These are phyloP conservation scores for Alternaria tenuissima DNA, from an alignment of 2,329 filamentous ascomycete species.

Conservation along the genomic window DNA sequence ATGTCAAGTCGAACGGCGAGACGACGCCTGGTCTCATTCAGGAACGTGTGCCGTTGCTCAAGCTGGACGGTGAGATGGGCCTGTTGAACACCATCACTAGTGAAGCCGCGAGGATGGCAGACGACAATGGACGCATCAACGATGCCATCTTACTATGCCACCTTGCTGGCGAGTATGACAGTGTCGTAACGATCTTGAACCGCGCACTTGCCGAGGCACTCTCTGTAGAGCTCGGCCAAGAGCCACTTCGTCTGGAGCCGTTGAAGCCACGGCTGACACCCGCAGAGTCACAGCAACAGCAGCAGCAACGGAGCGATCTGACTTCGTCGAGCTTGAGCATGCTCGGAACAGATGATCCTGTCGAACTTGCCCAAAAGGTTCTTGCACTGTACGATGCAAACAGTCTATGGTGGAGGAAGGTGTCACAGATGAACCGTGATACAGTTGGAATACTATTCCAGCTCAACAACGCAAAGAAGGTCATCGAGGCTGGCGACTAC, in stretches of 20 bases:
- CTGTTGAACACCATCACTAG: slow-evolving; percentile 92
- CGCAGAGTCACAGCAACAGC: slow-evolving; percentile 43
- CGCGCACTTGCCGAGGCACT: slow-evolving; percentile 89
- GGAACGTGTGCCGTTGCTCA: slow-evolving; percentile 81
- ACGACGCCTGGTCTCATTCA: slow-evolving; percentile 89
- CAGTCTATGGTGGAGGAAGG: slow-evolving; percentile 67
- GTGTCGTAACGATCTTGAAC: slow-evolving; percentile 89
- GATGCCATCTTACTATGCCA: slow-evolving; percentile 96
- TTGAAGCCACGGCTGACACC: slow-evolving; percentile 71
- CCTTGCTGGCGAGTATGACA: slow-evolving; percentile 93
- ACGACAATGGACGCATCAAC: slow-evolving; percentile 91
- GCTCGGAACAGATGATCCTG: slow-evolving; percentile 72
- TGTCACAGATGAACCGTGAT: slow-evolving; percentile 65
- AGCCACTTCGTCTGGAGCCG: slow-evolving; percentile 78
- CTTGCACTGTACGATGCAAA: slow-evolving; percentile 68
- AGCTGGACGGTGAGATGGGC: slow-evolving; percentile 78
- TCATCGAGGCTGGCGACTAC: slow-evolving; percentile 67
- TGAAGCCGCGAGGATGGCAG: slow-evolving; percentile 89
- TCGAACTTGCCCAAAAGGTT: slow-evolving; percentile 69
- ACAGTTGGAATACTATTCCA: slow-evolving; percentile 66
- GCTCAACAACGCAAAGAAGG: slow-evolving; percentile 67
- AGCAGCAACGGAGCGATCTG: slow-evolving; percentile 40
- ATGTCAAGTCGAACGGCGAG: slow-evolving; percentile 85
- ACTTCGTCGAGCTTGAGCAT: slow-evolving; percentile 64
- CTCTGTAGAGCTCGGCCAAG: slow-evolving; percentile 83